Evolutionary conservation across 768 basidiomycete genomes (phyloP), one percentile per base, ranked within the genome.

Genomic region (Pleurotus salmoneostramineus): DNA sequence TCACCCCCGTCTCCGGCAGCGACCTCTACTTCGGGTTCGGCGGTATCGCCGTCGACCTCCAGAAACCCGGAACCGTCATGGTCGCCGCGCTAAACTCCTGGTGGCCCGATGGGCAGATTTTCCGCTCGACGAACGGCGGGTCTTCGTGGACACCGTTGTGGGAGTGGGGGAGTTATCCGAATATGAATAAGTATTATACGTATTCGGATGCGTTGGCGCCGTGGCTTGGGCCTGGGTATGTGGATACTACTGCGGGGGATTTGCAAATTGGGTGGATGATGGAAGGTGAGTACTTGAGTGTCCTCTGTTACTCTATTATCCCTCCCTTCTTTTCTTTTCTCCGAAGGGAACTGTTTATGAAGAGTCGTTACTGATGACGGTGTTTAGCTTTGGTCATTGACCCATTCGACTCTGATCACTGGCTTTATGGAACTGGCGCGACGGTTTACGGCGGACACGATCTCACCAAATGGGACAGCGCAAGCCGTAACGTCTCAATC

Each of bases 71-170:
- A 0, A 86, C 83, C 8, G 67, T 88, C 62, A 86, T 87, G 86
- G 84, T 85, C 8, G 83, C 85, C 45, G 83, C 84, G 1, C 76
- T 87, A 42, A 85, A 84, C 63, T 80, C 77, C 15, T 84, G 83
- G 83, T 83, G 77, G 77, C 85, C 84, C 2, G 84, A 87, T 62
- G 85, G 83, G 12, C 83, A 85, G 59, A 85, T 87, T 12, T 87
- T 77, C 72, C 78, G 85, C 6, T 83, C 82, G 3, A 82, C 75
- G 2, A 70, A 88, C 64, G 72, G 83, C 44, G 86, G 44, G 27
- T 21, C 56, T 31, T 31, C 56, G 4, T 56, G 77, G 77, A 66
- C 72, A 6, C 62, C 69, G 3, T 64, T 78, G 21, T 78, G 77
- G 77, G 65, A 63, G 5, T 76, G 72, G 73, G 58, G 47, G 14